Conservation (phyloP, 2,329 filamentous ascomycete species). For the Didymella glomerata region DNA sequence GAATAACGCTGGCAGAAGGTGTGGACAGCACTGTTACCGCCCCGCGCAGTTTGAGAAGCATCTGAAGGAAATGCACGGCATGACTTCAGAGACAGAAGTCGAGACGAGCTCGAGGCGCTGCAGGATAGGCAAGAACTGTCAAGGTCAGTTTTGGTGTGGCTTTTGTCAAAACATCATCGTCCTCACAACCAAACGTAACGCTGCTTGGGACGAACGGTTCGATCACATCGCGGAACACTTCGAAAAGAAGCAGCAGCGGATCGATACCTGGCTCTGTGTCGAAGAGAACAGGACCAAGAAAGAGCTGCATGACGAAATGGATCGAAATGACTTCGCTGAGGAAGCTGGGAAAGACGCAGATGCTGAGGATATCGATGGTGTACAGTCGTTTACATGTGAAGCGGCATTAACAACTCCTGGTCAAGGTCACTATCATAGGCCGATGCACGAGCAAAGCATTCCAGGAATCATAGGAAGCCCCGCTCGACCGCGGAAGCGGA, state of each 20-base stretch:
- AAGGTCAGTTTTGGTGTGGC: slow-evolving; percentile 83
- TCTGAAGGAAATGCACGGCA: too few relatives aligned
- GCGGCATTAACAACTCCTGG: too few relatives aligned
- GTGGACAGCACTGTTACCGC: slow-evolving; percentile 67
- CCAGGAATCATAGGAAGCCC: too few relatives aligned
- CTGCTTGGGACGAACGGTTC: slow-evolving; percentile 68
- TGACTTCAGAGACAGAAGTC: too few relatives aligned
- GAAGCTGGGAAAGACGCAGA: too few relatives aligned
- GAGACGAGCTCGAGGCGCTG: too few relatives aligned
- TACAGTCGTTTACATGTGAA: too few relatives aligned
- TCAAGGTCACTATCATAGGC: too few relatives aligned
- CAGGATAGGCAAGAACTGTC: slow-evolving; percentile 70
- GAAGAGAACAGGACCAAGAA: slow-evolving; percentile 50
- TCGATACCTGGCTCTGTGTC: slow-evolving; percentile 65
- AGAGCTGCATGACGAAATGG: slow-evolving; percentile 30
- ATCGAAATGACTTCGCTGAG: too few relatives aligned
- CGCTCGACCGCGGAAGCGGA: too few relatives aligned
- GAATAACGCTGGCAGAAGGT: slow-evolving; percentile 46
- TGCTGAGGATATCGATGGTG: too few relatives aligned
- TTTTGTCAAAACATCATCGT: slow-evolving; percentile 72
- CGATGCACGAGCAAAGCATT: too few relatives aligned
- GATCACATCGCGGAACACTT: slow-evolving; percentile 82
- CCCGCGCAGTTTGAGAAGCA: slow-evolving; percentile 69
- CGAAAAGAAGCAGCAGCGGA: slow-evolving; percentile 56
- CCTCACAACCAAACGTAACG: slow-evolving; percentile 60